phyloP scores from a whole-genome alignment of 441 rosid genomes.

The Adansonia grandidieri region DNA sequence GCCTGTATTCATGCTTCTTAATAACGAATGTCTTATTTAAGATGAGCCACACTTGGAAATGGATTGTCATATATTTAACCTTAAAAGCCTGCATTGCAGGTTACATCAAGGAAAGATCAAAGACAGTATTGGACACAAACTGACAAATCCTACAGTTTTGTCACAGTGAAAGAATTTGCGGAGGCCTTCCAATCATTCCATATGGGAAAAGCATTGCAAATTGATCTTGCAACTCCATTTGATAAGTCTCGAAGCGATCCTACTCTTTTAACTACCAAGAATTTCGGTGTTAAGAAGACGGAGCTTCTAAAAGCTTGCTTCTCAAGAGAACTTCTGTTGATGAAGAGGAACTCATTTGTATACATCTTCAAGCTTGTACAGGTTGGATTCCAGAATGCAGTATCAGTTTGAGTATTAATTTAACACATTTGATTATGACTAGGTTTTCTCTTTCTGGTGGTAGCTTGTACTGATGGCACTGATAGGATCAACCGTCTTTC shows the following conservation, averaged over 20 bases:
- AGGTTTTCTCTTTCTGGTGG: background rate
- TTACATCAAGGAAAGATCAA: slow-evolving; percentile 91
- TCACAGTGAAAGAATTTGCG: slow-evolving; percentile 65
- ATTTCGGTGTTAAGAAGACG: slow-evolving; percentile 37
- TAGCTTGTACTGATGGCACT: slow-evolving; percentile 44
- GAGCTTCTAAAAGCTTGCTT: slow-evolving; percentile 53
- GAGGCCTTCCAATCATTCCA: slow-evolving; percentile 74
- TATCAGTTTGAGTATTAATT: background rate
- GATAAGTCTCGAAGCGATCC: slow-evolving; percentile 28
- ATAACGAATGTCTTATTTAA: background rate
- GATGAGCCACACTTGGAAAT: background rate
- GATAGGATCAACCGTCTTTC: slow-evolving; percentile 41
- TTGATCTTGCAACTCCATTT: slow-evolving; percentile 62
- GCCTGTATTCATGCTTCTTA: background rate
- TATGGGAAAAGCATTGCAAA: slow-evolving; percentile 51
- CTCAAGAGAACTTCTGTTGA: slow-evolving; percentile 39
- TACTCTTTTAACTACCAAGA: no score
- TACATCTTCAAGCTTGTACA: slow-evolving; percentile 47
- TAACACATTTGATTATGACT: background rate
- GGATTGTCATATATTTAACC: background rate
- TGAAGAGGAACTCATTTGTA: slow-evolving; percentile 49
- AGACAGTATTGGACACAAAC: slow-evolving; percentile 67
- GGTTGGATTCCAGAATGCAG: slow-evolving; percentile 23
- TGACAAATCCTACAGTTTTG: slow-evolving; percentile 65
- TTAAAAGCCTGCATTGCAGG: slow-evolving; percentile 45